A percentile compares a stretch with the other conserved stretches of the same genome.
Evolutionary conservation across 306 rosid genomes (phyloP).

Genomic region (Cucurbita maxima): DNA sequence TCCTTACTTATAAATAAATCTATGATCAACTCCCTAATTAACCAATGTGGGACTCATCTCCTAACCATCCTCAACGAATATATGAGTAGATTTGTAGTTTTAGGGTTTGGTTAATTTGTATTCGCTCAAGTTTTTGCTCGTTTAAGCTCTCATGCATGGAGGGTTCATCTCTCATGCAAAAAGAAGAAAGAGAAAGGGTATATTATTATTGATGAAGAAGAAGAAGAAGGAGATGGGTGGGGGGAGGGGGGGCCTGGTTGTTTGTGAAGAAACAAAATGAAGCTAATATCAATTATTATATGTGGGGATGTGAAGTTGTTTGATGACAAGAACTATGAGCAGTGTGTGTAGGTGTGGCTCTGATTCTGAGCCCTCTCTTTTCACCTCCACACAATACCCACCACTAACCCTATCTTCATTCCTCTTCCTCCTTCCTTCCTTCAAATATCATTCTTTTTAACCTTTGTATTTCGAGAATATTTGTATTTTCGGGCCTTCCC

Average conservation of each 20-base stretch:
- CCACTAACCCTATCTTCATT: conserved; percentile 6
- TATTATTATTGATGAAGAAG: neutral
- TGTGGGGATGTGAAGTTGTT: conserved; percentile 13
- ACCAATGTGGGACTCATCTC: no score
- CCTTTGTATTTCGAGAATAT: no score
- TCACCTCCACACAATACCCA: neutral
- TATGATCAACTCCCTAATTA: no score
- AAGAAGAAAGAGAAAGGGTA: conserved; percentile 7
- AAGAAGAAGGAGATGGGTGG: conserved; percentile 6
- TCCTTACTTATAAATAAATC: no score
- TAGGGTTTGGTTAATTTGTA: no score
- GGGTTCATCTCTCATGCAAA: neutral
- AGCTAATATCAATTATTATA: conserved; percentile 10
- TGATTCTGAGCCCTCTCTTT: neutral
- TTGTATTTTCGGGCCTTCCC: no score
- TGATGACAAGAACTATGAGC: conserved; percentile 30
- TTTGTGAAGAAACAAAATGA: conserved; percentile 48
- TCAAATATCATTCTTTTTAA: no score
- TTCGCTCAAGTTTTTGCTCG: neutral
- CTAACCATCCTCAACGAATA: no score
- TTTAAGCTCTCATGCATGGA: neutral
- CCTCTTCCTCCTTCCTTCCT: neutral
- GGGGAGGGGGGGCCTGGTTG: conserved; percentile 30
- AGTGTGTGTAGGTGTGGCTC: conserved; percentile 10
- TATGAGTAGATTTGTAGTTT: no score